A percentile compares a stretch with the other conserved stretches of the same genome.
Conservation (phyloP, 2,329 filamentous ascomycete species). For the Sarocladium brachiariae region DNA sequence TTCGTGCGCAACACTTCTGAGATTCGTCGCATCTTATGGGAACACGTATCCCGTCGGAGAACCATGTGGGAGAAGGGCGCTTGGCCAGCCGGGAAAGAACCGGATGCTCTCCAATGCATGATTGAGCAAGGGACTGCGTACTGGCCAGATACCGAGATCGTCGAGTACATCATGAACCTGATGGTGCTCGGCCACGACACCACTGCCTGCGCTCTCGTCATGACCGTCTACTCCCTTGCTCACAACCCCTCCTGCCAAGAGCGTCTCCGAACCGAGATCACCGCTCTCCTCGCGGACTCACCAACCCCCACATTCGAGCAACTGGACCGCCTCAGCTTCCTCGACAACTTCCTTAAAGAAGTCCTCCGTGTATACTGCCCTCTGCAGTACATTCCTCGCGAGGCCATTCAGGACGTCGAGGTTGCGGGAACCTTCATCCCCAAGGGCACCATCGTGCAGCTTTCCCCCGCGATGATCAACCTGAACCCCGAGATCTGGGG, state of each 20-base stretch:
- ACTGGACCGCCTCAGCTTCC: constrained; percentile 26
- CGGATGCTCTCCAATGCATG: constrained; percentile 26
- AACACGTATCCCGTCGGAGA: constrained; percentile 13
- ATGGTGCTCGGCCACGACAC: constrained; percentile 39
- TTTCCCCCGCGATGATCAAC: constrained; percentile 29
- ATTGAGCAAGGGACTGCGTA: constrained; percentile 21
- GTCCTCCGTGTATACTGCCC: constrained; percentile 35
- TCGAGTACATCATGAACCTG: constrained; percentile 31
- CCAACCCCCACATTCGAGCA: constrained; percentile 14
- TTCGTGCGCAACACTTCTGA: constrained; percentile 24
- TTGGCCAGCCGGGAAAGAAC: constrained; percentile 5
- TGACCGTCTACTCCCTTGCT: constrained; percentile 34
- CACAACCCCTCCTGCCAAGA: constrained; percentile 28
- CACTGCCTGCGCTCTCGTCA: constrained; percentile 34
- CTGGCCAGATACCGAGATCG: constrained; percentile 21
- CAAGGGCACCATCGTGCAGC: constrained; percentile 30
- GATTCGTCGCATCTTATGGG: constrained; percentile 24
- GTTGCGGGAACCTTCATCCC: constrained; percentile 30
- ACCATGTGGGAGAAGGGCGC: constrained; percentile 2
- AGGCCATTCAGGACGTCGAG: constrained; percentile 25
- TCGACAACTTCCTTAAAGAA: constrained; percentile 37
- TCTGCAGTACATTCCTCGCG: constrained; percentile 27
- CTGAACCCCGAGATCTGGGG: constrained; percentile 32
- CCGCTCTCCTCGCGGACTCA: constrained; percentile 12
- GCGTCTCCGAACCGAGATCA: constrained; percentile 31